phyloP scores from a whole-genome alignment of 768 basidiomycete species.

The Atractiella rhizophila region DNA sequence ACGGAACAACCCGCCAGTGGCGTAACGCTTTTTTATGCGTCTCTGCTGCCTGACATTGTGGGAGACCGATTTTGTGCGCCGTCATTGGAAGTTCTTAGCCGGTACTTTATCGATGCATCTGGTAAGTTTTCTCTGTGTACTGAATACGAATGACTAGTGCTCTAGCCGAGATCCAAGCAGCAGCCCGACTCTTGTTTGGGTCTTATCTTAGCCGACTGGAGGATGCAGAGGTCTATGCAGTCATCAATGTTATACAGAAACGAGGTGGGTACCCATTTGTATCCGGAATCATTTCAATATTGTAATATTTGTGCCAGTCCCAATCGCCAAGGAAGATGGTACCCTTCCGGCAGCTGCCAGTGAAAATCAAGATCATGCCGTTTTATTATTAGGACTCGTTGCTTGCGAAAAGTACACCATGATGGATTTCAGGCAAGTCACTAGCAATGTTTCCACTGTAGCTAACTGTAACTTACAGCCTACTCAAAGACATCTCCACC shows the following conservation, averaged over 20 bases:
- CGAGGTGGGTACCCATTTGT: conserved; percentile 27
- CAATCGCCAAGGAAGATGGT: background rate
- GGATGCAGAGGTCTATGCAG: conserved; percentile 36
- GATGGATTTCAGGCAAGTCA: conserved; percentile 39
- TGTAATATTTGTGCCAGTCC: conserved; percentile 6
- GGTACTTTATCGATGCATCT: conserved; percentile 47
- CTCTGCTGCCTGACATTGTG: conserved; percentile 37
- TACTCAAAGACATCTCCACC: conserved; percentile 57
- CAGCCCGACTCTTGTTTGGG: conserved; percentile 54
- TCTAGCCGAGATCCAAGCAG: conserved; percentile 45
- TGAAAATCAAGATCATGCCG: conserved; percentile 37
- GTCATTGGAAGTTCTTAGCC: conserved; percentile 44
- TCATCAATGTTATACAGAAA: conserved; percentile 41
- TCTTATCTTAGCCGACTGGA: conserved; percentile 40
- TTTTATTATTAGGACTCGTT: conserved; percentile 60
- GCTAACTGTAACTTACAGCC: conserved; percentile 24
- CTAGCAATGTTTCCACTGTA: background rate
- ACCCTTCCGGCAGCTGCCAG: conserved; percentile 27
- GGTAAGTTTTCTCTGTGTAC: conserved; percentile 26
- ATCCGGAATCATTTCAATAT: background rate
- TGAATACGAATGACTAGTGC: background rate
- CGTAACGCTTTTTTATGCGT: conserved; percentile 54
- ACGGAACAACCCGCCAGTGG: conserved; percentile 42
- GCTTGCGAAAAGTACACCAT: conserved; percentile 55
- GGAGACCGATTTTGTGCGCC: conserved; percentile 41